Evolutionary conservation across 2,329 filamentous ascomycete genomes (phyloP).

Genomic region (Venturia oleaginea): DNA sequence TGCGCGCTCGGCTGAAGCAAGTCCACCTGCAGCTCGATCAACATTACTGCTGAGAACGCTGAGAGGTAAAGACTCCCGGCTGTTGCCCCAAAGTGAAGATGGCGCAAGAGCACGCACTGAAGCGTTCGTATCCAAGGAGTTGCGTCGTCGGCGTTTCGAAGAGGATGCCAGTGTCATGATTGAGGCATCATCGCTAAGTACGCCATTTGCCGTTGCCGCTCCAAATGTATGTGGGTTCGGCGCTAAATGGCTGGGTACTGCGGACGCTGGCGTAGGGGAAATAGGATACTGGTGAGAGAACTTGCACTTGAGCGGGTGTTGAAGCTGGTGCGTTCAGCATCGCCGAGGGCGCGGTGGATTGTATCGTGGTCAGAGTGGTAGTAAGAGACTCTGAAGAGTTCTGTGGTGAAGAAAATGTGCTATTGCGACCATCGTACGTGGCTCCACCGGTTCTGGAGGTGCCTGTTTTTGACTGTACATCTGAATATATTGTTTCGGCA

Average conservation of each 20-base stretch:
- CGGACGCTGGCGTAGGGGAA: conserved; percentile 54
- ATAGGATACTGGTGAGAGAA: conserved; percentile 50
- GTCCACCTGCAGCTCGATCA: conserved; percentile 41
- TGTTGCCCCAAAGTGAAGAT: conserved; percentile 72
- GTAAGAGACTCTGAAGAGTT: conserved; percentile 73
- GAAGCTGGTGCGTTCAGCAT: conserved; percentile 25
- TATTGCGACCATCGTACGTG: conserved; percentile 55
- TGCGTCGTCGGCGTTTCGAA: conserved; percentile 65
- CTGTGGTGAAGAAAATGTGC: conserved; percentile 74
- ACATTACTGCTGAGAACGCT: conserved; percentile 68
- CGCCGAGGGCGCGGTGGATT: conserved; percentile 58
- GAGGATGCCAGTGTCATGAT: conserved; percentile 79
- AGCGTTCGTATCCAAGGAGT: conserved; percentile 77
- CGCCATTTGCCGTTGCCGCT: conserved; percentile 71
- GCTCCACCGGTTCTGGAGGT: conserved; percentile 63
- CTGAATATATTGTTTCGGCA: conserved; percentile 63
- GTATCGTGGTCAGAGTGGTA: conserved; percentile 77
- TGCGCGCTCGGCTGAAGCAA: conserved; percentile 56
- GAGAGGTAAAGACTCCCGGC: conserved; percentile 68
- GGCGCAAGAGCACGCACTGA: conserved; percentile 78
- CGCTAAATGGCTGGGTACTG: conserved; percentile 56
- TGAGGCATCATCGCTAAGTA: conserved; percentile 76
- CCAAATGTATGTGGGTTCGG: conserved; percentile 62
- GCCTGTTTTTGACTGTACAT: conserved; percentile 69
- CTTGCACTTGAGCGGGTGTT: conserved; percentile 34